phyloP scores from a whole-genome alignment of 2,329 filamentous ascomycete species.

The Raffaelea albimanens region DNA sequence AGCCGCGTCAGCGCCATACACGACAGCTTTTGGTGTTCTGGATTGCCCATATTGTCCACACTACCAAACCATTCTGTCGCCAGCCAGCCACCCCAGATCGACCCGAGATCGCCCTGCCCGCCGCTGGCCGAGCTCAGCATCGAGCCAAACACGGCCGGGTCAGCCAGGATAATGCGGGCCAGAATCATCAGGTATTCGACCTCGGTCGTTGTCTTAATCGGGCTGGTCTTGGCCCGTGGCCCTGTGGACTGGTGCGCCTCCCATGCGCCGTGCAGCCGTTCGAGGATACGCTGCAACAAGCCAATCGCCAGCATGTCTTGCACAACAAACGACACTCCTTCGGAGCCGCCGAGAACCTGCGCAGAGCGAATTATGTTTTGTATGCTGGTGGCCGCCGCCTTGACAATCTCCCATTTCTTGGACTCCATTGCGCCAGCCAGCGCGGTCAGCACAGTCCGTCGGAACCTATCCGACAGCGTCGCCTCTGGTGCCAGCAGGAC shows the following conservation, averaged over 20 bases:
- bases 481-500: slow-evolving; percentile 60
- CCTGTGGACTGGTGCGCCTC: slow-evolving; percentile 74
- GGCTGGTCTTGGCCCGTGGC: slow-evolving; percentile 53
- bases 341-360: slow-evolving; percentile 49
- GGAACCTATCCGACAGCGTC: slow-evolving; percentile 48
- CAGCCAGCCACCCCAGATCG: slow-evolving; percentile 48
- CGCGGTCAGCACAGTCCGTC: slow-evolving; percentile 37
- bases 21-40: slow-evolving; percentile 60
- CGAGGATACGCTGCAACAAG: slow-evolving; percentile 54
- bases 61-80: slow-evolving; percentile 57
- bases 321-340: slow-evolving; percentile 53
- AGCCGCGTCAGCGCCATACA: slow-evolving; percentile 64
- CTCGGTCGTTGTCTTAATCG: slow-evolving; percentile 66
- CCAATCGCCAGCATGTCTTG: slow-evolving; percentile 56
- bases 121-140: slow-evolving; percentile 37
- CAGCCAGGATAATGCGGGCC: slow-evolving; percentile 65
- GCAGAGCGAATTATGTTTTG: slow-evolving; percentile 58
- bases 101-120: slow-evolving; percentile 25
- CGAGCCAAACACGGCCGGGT: slow-evolving; percentile 57
- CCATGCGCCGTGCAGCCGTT: slow-evolving; percentile 58
- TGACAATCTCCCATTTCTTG: slow-evolving; percentile 46
- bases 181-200: slow-evolving; percentile 81
- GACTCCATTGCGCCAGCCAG: slow-evolving; percentile 37
- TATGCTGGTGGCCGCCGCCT: slow-evolving; percentile 49
- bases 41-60: slow-evolving; percentile 57